Evolutionary conservation across 2,329 filamentous ascomycete species (phyloP).

Genomic region (Biscogniauxia mediterranea): DNA sequence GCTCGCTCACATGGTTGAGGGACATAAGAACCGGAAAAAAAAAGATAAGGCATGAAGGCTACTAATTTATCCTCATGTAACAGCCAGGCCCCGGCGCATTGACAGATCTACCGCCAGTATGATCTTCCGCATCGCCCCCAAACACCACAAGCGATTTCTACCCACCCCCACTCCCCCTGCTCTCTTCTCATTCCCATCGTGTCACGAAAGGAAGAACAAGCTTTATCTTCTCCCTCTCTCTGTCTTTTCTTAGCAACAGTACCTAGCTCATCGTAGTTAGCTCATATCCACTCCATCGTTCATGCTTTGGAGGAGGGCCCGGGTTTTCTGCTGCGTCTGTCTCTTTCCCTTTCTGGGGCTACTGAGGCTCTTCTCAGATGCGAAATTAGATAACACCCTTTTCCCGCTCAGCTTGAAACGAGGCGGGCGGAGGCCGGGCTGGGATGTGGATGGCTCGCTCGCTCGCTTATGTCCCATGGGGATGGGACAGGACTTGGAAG

Average conservation of each 20-base stretch:
- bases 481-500: constrained; percentile 5
- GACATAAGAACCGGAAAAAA: too few relatives aligned
- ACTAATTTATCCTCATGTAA: constrained; percentile 8
- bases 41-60: not conserved
- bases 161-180: not conserved
- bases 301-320: too few relatives aligned
- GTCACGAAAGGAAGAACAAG: not conserved
- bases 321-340: not conserved
- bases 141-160: constrained; percentile 5
- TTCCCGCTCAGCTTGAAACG: not conserved
- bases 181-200: not conserved
- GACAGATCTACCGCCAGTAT: constrained; percentile 24
- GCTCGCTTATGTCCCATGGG: constrained; percentile 1
- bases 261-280: too few relatives aligned
- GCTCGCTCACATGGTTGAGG: too few relatives aligned
- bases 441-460: not conserved
- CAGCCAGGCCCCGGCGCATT: constrained; percentile 19
- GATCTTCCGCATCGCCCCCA: constrained; percentile 16
- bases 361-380: not conserved
- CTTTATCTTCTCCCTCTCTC: not conserved
- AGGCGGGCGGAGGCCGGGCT: not conserved
- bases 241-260: too few relatives aligned
- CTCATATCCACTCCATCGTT: too few relatives aligned
- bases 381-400: not conserved
- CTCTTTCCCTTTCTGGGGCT: not conserved